Conservation (phyloP, 2,329 filamentous ascomycete genomes). For the Claviceps paspali region DNA sequence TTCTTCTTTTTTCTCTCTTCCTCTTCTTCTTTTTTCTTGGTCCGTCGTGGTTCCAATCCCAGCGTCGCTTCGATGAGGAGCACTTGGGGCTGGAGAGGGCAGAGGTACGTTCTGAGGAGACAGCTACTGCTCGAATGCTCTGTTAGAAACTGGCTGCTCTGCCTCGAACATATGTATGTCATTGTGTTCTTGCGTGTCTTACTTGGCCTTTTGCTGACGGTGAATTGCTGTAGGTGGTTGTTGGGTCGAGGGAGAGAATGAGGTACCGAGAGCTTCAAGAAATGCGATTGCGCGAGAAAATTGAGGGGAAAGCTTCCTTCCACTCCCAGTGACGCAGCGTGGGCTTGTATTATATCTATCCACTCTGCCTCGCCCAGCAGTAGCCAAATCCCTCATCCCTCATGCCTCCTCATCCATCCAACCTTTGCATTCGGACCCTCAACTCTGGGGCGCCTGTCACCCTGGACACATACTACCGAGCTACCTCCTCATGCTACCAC, state of each 20-base stretch:
- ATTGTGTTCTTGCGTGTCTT: no score
- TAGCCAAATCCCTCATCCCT: neutral
- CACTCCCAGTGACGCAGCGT: slow-evolving; percentile 1
- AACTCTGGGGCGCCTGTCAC: neutral
- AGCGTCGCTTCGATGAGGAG: neutral
- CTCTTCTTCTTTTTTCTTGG: neutral
- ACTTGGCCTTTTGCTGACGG: no score
- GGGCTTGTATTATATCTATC: neutral
- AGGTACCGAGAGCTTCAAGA: no score
- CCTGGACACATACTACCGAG: neutral
- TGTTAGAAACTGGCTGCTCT: neutral
- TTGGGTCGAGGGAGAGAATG: no score
- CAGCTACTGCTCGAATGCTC: neutral
- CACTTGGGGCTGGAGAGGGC: neutral
- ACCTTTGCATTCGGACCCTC: neutral
- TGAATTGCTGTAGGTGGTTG: no score
- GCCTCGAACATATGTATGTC: no score
- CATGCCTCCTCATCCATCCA: neutral
- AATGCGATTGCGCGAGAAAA: no score
- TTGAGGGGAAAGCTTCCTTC: neutral
- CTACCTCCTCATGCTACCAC: neutral
- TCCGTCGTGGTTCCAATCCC: neutral
- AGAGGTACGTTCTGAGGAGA: no score
- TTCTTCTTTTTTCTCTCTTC: neutral
- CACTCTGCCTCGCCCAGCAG: no score